Base-by-base conservation (phyloP, 345 rosid species). In the Lumnitzera racemosa region DNA sequence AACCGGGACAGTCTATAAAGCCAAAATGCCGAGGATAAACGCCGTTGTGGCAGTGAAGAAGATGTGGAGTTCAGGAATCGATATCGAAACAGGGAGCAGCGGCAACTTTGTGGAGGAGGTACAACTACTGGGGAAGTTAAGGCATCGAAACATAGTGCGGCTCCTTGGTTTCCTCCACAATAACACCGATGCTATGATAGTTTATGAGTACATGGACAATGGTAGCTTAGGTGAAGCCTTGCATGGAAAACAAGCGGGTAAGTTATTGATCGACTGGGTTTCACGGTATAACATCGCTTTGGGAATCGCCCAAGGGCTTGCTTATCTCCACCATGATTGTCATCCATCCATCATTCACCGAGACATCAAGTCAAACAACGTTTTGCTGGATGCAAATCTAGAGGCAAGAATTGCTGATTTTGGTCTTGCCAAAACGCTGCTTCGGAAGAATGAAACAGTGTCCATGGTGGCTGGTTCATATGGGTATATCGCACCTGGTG, bases 381-480 rank as follows among this genome's bases (percentile, higher is more conserved):
- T 92, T 46, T 76, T 92, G 73, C 91, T 92, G 13, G 87, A 89
- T 62, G 87, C 87, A 12, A 84, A 89, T 72, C 88, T 89, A 4
- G 91, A 87, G 61, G 90, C 96, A 24, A 87, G 88, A 55, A 84
- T 92, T 59, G 96, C 97, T 6, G 98, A 89, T 76, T 92, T 89
- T 24, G 98, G 98, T 15, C 73, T 89, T 79, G 98, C 96, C 10
- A 89, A 84, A 65, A 81, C 85, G 95, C 87, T 92, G 96, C 76
- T 76, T 46, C 74, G 81, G 46, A 87, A 78, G 82, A 89, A 92
- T 15, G 97, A 92, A 74, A 92, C 96, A 16, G 90, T 89, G 58
- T 87, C 96, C 0, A 77, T 87, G 87, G 97, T 92, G 58, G 97
- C 98, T 27, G 98, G 98, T 46, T 92, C 98, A n/a, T 89, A 85